Percentiles rank a stretch among this genome's conserved stretches.
Evolutionary conservation across 148 eudicot species (phyloP).

Genomic region (Selenicereus undatus): DNA sequence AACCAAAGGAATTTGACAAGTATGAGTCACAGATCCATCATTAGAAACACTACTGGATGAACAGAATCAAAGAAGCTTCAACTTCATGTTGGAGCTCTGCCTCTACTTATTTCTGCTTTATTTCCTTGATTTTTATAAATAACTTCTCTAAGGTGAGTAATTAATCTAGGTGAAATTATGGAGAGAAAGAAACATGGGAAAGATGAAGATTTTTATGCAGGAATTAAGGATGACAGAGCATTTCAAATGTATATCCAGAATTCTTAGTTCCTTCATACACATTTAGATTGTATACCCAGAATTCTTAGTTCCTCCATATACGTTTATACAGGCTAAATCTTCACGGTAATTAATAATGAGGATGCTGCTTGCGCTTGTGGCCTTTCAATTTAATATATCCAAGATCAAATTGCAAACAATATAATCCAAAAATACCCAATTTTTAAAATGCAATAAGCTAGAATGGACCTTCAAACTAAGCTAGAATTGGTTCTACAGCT

Average conservation of each 20-base stretch:
- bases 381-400: too few relatives aligned
- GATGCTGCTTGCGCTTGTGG: background rate
- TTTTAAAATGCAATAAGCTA: too few relatives aligned
- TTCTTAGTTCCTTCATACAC: too few relatives aligned
- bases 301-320: too few relatives aligned
- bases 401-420: too few relatives aligned
- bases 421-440: too few relatives aligned
- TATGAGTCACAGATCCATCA: constrained; percentile 2
- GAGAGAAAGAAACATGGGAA: too few relatives aligned
- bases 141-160: background rate
- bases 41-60: background rate
- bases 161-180: background rate
- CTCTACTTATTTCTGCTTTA: background rate
- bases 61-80: background rate
- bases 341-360: background rate
- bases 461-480: too few relatives aligned
- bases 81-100: background rate
- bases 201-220: background rate
- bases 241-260: background rate
- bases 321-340: too few relatives aligned
- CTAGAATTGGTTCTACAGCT: too few relatives aligned
- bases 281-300: background rate
- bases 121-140: background rate
- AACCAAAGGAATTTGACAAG: background rate
- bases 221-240: background rate